A percentile compares a stretch with the other conserved stretches of the same genome.
Evolutionary conservation across 1,139 yeast species (phyloP).

Genomic region (Spathaspora jeffriesii): DNA sequence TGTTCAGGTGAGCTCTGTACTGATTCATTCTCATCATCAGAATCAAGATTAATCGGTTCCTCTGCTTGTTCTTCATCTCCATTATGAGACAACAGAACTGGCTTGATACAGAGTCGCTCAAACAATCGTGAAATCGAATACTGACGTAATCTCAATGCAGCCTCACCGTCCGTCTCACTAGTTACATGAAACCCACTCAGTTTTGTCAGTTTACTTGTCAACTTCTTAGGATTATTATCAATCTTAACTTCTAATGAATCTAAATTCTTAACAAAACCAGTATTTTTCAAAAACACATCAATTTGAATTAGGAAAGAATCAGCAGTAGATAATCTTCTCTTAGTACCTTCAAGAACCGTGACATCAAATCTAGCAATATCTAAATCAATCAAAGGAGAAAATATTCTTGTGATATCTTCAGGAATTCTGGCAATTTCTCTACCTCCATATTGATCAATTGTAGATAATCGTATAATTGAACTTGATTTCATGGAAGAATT

Average conservation of each 20-base stretch:
- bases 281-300: slow-evolving; percentile 56
- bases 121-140: slow-evolving; percentile 59
- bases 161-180: slow-evolving; percentile 58
- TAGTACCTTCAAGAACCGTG: slow-evolving; percentile 59
- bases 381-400: slow-evolving; percentile 66
- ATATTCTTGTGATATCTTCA: slow-evolving; percentile 67
- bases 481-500: slow-evolving; percentile 21
- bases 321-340: slow-evolving; percentile 64
- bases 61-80: slow-evolving; percentile 11
- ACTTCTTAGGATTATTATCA: background rate
- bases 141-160: slow-evolving; percentile 53
- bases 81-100: slow-evolving; percentile 16
- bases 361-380: slow-evolving; percentile 57
- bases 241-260: slow-evolving; percentile 11
- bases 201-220: slow-evolving; percentile 9
- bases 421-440: slow-evolving; percentile 80
- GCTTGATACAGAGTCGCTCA: slow-evolving; percentile 36
- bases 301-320: slow-evolving; percentile 67
- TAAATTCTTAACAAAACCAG: slow-evolving; percentile 41
- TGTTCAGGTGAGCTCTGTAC: slow-evolving; percentile 21
- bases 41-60: slow-evolving; percentile 7
- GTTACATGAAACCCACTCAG: slow-evolving; percentile 22
- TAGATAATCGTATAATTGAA: slow-evolving; percentile 35
- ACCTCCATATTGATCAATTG: slow-evolving; percentile 17
- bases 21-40: slow-evolving; percentile 12